Evolutionary conservation across 2,329 filamentous ascomycete genomes (phyloP), one percentile per base, ranked within the genome.

Genomic region (Ciborinia camelliae): DNA sequence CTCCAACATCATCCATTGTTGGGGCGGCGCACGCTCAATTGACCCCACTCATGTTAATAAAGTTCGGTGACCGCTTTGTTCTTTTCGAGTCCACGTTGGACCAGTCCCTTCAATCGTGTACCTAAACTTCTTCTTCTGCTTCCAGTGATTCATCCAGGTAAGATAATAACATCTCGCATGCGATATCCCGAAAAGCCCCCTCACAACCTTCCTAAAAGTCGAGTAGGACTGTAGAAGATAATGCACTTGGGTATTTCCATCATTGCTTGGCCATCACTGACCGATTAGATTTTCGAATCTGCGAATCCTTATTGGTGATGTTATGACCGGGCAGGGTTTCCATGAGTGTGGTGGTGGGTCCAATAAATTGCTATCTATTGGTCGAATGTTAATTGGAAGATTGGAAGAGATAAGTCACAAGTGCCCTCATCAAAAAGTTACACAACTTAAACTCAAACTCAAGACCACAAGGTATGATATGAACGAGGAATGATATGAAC

Each of bases 311-410:
- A 63, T 57, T 63, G 61, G 61, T 39, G 39, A 57, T 20, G 39
- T 47, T 48, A n/a, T 23, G 18, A 12, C 15, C 57, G 26, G 48
- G 51, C 51, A 41, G 61, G 61, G 61, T 48, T 45, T 45, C 51
- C n/a, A 28, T 39, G 28, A 32, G 28, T 35, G 50, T 45, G 47
- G 61, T 45, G 47, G 61, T 57, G 61, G 61, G 39, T 39, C 61
- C 61, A 57, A 28, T 48, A 47, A 7, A n/a, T 47, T 39, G 51
- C 39, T 63, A 63, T 63, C 61, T 57, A 63, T 63, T 57, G 61
- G 61, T 48, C 39, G 30, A 30, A 63, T 32, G 8, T 48, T 57
- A 30, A 48, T 57, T 63, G 48, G 28, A 3, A 37, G n/a, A n/a
- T n/a, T 20, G 12, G 20, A 43, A 43, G 55, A 28, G 32, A 28